Evolutionary conservation across 2,329 filamentous ascomycete genomes (phyloP).

Genomic region (Ophiognomonia clavigignenti-juglandacearum): DNA sequence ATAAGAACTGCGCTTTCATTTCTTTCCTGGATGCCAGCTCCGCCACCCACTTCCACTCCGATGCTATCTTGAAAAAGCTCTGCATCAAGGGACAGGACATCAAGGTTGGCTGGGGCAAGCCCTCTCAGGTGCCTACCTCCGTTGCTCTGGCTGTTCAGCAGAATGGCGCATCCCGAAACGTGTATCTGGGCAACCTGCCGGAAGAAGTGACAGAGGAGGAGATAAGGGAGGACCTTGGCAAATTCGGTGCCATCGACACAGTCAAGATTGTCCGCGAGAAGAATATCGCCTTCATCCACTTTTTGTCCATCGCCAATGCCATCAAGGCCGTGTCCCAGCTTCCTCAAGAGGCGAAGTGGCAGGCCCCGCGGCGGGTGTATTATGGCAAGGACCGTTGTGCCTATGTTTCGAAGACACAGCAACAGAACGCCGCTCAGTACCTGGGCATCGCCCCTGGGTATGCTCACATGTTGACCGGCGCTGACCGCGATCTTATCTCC

Average conservation of each 20-base stretch:
- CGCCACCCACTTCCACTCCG: constrained; percentile 97
- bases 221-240: constrained; percentile 87
- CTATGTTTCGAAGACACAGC: constrained; percentile 98
- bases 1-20: constrained; percentile 99
- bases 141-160: constrained; percentile 97
- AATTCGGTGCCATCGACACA: constrained; percentile 94
- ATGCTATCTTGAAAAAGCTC: constrained; percentile 99
- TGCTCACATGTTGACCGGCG: constrained; percentile 91
- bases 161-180: constrained; percentile 92
- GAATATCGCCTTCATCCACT: constrained; percentile 96
- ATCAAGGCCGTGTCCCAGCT: constrained; percentile 97
- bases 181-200: constrained; percentile 89
- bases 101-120: constrained; percentile 99
- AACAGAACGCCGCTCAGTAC: constrained; percentile 98
- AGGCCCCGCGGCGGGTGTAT: constrained; percentile 90
- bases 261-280: constrained; percentile 98
- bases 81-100: constrained; percentile 98
- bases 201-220: constrained; percentile 91
- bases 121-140: constrained; percentile 94
- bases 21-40: constrained; percentile 97
- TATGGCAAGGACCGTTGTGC: constrained; percentile 98
- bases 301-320: constrained; percentile 93
- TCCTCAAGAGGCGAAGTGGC: constrained; percentile 95
- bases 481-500: constrained; percentile 93
- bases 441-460: constrained; percentile 95